Evolutionary conservation across 306 rosid genomes (phyloP).

Genomic region (Dryas octopetala): DNA sequence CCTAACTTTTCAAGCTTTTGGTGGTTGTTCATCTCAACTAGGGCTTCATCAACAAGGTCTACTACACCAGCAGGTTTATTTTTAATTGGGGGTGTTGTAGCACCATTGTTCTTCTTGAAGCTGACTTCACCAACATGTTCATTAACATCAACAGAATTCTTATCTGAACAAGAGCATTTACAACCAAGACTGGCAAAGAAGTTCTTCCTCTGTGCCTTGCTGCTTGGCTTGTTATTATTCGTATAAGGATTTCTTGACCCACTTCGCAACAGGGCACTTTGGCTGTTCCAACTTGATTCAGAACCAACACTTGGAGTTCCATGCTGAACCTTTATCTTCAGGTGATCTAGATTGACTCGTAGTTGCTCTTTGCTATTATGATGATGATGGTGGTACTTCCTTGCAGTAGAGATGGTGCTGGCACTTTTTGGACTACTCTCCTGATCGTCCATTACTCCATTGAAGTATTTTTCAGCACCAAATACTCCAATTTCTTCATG

Average conservation of each 20-base stretch:
- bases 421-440: slow-evolving; percentile 32
- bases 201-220: slow-evolving; percentile 37
- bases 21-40: slow-evolving; percentile 18
- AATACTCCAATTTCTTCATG: slow-evolving; percentile 85
- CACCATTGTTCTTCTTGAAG: slow-evolving; percentile 35
- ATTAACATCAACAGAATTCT: slow-evolving; percentile 58
- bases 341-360: slow-evolving; percentile 11
- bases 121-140: slow-evolving; percentile 55
- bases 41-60: slow-evolving; percentile 27
- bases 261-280: slow-evolving; percentile 45
- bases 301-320: slow-evolving; percentile 72
- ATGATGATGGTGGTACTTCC: neutral
- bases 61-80: neutral
- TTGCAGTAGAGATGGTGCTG: slow-evolving; percentile 27
- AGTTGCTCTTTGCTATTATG: slow-evolving; percentile 10
- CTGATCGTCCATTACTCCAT: slow-evolving; percentile 46
- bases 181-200: slow-evolving; percentile 62
- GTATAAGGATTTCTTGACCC: slow-evolving; percentile 32
- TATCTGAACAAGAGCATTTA: slow-evolving; percentile 69
- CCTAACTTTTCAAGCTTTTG: slow-evolving; percentile 34
- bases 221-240: neutral
- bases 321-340: slow-evolving; percentile 31
- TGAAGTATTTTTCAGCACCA: slow-evolving; percentile 90
- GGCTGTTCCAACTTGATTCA: slow-evolving; percentile 87
- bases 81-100: slow-evolving; percentile 23